Evolutionary conservation across 169 alveolate species (phyloP), one percentile per base, ranked within the genome.

Genomic region (Eimeria sp.): DNA sequence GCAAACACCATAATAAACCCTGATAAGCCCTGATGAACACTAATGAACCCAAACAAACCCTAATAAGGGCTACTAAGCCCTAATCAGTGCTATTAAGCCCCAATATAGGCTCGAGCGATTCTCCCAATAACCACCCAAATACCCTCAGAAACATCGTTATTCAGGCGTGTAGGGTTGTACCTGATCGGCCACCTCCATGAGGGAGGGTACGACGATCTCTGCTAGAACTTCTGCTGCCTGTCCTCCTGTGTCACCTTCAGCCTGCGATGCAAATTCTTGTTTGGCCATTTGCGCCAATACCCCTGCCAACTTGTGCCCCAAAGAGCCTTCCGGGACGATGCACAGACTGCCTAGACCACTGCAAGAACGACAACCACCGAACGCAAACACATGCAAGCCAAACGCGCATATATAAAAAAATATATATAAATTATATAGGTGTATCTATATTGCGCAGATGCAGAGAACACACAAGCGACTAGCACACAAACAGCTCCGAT

Each of bases 261-360:
- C 47, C 34, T 58, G 75, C n/a, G 70, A 27, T 2, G 72, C 76
- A 18, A 43, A 43, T 51, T 89, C 88, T 22, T 89, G 95, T 76
- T 57, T 87, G 18, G 82, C 49, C 27, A 89, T 61, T 34, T 9
- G 87, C 57, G 87, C 25, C 57, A 89, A 34, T 5, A 27, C 75
- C 47, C 45, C n/a, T 1, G 67, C 43, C 70, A 75, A 27, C 16
- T 72, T 70, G 61, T 16, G 27, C 25, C 78, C 83, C 54, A 89
- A 40, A 40, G 57, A 45, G 43, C 95, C 95, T 43, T 89, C 95
- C 40, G 40, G 13, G 25, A 89, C 95, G 22, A 67, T 40, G 95
- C 95, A 72, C 54, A 89, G 88, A 49, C 45, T 89, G 14, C 72
- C 95, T 30, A 89, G 54, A 40, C 95, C 95, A 4, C 95, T 89